Base-by-base conservation (phyloP, 805 yeast species). In the Jamesozyma lodderae region DNA sequence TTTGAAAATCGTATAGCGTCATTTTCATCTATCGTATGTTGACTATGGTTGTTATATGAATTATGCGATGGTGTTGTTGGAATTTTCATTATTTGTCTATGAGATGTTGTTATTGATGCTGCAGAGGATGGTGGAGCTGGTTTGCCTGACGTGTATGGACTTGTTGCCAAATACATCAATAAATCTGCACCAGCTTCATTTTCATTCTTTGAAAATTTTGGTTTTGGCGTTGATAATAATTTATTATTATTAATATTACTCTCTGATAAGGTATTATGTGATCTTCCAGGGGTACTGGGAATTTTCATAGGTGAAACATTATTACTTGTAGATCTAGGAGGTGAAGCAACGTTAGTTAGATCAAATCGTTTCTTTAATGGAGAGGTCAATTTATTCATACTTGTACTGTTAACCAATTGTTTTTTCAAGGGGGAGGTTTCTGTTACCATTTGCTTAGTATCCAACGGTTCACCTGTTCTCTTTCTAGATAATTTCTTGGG, bases 101-200 rank as follows among this genome's bases (percentile, higher is more conserved):
- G 18, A 4, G 11, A 5, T 11, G 17, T 14, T 11, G 20, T 14
- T 25, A 25, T 25, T 6, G 28, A 25, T 4, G 14, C 14, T 2
- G 13, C 7, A 5, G 19, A 14, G 6, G 25, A 23, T 9, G 27
- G 14, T 21, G 29, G 25, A 17, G 20, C 17, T 5, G 26, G 32
- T 24, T 33, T 37, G 9, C 18, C 36, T 13, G 44, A 31, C 1
- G 49, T 47, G 42, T 55, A 58, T 2, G 65, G 65, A 26, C 61
- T 55, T 26, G 64, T 55, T 1, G 65, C 65, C 14, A 60, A 39
- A 37, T 59, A 60, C 57, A 60, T 56, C 28, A 60, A 45, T 25
- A 60, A 35, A 42, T 60, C 65, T 10, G 63, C 64, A 11, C 62
- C 65, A 11, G 52, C 45, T 21, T 55, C 61, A 39, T 54, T 52